Evolutionary conservation across 306 rosid species (phyloP).

Genomic region (Prosopis cineraria): DNA sequence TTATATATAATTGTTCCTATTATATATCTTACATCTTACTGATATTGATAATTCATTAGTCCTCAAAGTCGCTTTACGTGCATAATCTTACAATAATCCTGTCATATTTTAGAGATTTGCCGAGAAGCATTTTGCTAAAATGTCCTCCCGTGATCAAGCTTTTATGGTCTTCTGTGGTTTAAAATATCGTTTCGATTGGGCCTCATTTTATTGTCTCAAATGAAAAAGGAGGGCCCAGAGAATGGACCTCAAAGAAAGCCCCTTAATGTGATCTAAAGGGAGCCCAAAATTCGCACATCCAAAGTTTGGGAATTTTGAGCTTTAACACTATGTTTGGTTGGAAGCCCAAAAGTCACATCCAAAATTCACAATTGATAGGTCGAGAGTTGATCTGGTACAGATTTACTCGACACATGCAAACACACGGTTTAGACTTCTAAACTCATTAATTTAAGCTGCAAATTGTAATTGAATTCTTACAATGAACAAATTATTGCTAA

Average conservation of each 20-base stretch:
- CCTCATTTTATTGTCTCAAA: neutral
- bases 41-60: neutral
- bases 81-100: neutral
- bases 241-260: neutral
- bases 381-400: no score
- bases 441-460: no score
- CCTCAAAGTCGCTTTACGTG: neutral
- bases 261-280: neutral
- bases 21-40: no score
- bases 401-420: no score
- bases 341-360: no score
- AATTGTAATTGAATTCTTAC: no score
- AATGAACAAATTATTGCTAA: no score
- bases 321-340: no score
- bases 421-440: no score
- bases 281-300: neutral
- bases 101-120: neutral
- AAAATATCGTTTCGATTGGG: neutral
- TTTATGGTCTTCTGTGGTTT: neutral
- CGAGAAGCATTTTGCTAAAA: neutral
- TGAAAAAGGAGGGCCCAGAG: neutral
- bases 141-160: neutral
- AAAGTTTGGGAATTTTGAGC: no score
- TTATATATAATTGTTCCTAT: no score
- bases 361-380: no score